These are phyloP conservation scores for Staphylotrichum tortipilum DNA, from an alignment of 495 filamentous ascomycete genomes.

Conservation along the genomic window DNA sequence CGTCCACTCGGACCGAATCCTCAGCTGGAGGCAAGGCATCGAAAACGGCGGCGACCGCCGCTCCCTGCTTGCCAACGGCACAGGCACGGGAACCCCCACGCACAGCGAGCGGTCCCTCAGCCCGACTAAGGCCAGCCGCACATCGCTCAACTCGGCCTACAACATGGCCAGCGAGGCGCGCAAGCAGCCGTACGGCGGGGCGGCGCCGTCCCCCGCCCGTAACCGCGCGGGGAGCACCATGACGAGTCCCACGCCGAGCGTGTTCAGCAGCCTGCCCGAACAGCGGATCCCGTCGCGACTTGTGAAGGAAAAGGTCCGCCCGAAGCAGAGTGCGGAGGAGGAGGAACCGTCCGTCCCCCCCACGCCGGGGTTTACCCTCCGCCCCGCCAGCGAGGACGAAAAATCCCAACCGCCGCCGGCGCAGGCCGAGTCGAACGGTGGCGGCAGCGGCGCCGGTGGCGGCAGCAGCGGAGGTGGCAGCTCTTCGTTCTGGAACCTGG, in stretches of 20 bases:
- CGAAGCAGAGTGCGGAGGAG: conserved; percentile 12
- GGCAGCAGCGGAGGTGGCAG: conserved; percentile 1
- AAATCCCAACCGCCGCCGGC: conserved; percentile 10
- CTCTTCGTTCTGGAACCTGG: conserved; percentile 38
- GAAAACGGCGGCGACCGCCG: conserved; percentile 31
- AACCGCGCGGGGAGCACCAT: conserved; percentile 15
- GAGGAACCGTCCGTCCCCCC: conserved; percentile 20
- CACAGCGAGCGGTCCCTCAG: conserved; percentile 42
- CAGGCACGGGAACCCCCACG: conserved; percentile 25
- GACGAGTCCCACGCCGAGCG: conserved; percentile 23
- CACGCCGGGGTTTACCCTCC: conserved; percentile 34
- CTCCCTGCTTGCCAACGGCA: conserved; percentile 21
- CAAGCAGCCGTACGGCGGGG: conserved; percentile 31
- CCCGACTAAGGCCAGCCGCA: conserved; percentile 34
- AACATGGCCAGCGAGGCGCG: conserved; percentile 36
- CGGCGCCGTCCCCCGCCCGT: conserved; percentile 15
- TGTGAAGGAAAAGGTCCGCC: neutral
- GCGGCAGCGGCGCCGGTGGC: neutral
- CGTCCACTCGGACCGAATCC: conserved; percentile 67
- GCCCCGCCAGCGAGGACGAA: conserved; percentile 24
- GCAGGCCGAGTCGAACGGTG: conserved; percentile 15
- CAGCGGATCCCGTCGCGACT: conserved; percentile 1
- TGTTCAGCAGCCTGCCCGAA: conserved; percentile 15
- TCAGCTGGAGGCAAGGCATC: conserved; percentile 82
- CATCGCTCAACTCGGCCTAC: conserved; percentile 25